Conservation (phyloP, 1,284 basidiomycete genomes). For the Spongispora temasekensis region DNA sequence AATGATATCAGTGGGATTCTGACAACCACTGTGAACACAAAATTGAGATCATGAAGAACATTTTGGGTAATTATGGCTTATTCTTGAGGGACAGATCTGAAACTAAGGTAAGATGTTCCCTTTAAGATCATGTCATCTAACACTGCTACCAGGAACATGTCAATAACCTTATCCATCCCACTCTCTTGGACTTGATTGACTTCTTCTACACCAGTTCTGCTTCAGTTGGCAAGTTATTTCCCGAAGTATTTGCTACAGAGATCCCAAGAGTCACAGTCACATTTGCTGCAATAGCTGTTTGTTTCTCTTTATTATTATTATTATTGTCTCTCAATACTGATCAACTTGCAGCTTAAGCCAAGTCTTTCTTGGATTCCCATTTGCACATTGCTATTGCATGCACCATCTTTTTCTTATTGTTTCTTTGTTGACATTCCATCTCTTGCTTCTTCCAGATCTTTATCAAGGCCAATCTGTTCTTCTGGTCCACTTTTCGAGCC, state of each 20-base stretch:
- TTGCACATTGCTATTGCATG: too few relatives aligned
- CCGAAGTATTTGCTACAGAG: too few relatives aligned
- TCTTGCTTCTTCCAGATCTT: too few relatives aligned
- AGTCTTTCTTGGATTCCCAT: too few relatives aligned
- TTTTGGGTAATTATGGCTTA: background rate
- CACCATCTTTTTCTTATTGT: too few relatives aligned
- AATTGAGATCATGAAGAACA: background rate
- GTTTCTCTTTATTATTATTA: background rate
- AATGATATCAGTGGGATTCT: too few relatives aligned
- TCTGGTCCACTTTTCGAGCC: too few relatives aligned
- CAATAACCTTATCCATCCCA: background rate
- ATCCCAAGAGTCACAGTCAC: background rate
- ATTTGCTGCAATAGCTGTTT: background rate
- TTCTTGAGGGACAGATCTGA: background rate
- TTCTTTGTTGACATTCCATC: too few relatives aligned
- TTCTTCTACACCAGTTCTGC: background rate
- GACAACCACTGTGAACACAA: background rate
- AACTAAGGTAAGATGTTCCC: background rate
- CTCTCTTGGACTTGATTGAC: background rate
- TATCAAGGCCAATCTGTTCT: too few relatives aligned
- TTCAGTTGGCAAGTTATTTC: background rate
- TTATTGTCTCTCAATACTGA: background rate
- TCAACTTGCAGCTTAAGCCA: background rate
- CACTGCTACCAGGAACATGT: background rate
- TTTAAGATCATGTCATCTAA: background rate